Evolutionary conservation across 1,284 basidiomycete species (phyloP).

Genomic region (Cutaneotrichosporon sp.): DNA sequence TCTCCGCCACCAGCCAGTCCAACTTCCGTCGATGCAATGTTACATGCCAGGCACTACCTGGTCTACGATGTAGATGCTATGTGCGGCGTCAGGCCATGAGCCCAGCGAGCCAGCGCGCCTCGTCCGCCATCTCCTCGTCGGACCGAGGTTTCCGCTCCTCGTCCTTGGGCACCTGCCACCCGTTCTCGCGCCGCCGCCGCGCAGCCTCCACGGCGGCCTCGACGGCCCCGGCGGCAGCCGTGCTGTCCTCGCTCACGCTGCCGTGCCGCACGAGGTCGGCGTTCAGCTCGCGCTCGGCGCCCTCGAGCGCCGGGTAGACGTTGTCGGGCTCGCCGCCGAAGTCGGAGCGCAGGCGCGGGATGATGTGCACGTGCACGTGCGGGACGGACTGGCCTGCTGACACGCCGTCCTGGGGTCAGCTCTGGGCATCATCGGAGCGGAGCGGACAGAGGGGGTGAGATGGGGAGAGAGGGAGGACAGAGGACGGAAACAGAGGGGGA

Average conservation of each 20-base stretch:
- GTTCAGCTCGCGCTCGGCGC: conserved; percentile 58
- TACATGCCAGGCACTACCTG: background rate
- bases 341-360: conserved; percentile 70
- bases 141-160: conserved; percentile 68
- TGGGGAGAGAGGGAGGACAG: background rate
- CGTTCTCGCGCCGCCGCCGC: conserved; percentile 37
- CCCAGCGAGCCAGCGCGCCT: conserved; percentile 65
- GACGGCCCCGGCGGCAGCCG: background rate
- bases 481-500: too few species aligned
- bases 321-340: conserved; percentile 66
- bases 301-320: conserved; percentile 75
- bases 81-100: background rate
- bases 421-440: background rate
- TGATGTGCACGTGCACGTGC: conserved; percentile 86
- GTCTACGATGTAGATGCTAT: background rate
- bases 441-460: too few species aligned
- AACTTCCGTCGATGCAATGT: background rate
- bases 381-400: conserved; percentile 83
- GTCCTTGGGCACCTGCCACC: conserved; percentile 61
- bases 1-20: background rate
- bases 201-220: too few species aligned
- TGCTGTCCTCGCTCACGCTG: background rate
- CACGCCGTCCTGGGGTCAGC: conserved; percentile 69
- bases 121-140: conserved; percentile 71
- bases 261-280: conserved; percentile 14